phyloP scores from a whole-genome alignment of 2,329 filamentous ascomycete species.

The Sodiomyces alkalinus region DNA sequence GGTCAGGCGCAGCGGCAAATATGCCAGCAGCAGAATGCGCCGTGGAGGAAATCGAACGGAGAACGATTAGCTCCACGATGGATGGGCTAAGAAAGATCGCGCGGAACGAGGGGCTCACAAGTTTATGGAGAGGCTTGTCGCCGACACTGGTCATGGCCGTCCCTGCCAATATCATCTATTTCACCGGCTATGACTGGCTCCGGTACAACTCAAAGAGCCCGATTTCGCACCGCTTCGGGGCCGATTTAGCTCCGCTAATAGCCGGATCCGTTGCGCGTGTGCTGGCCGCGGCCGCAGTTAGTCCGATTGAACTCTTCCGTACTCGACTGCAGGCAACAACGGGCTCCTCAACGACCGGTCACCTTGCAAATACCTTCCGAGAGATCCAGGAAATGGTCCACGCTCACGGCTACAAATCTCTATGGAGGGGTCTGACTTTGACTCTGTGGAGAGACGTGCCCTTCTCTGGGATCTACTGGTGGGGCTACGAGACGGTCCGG shows the following conservation, averaged over 20 bases:
- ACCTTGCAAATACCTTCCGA: constrained; percentile 64
- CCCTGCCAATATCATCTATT: constrained; percentile 95
- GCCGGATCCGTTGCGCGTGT: constrained; percentile 68
- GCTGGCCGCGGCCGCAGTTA: constrained; percentile 67
- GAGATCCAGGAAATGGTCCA: constrained; percentile 69
- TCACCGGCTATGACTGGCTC: constrained; percentile 94
- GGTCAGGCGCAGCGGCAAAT: constrained; percentile 29
- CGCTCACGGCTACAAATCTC: constrained; percentile 57
- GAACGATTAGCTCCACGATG: constrained; percentile 76
- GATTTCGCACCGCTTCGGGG: constrained; percentile 44
- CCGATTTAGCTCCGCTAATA: constrained; percentile 63
- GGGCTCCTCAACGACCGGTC: constrained; percentile 41
- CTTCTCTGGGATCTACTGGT: constrained; percentile 96
- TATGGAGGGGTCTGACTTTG: constrained; percentile 82
- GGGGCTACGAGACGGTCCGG: constrained; percentile 81
- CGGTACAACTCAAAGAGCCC: constrained; percentile 61
- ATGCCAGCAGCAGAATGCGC: constrained; percentile 53
- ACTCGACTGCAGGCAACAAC: constrained; percentile 77
- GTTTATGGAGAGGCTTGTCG: constrained; percentile 86
- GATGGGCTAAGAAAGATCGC: constrained; percentile 92
- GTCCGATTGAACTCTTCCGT: constrained; percentile 85
- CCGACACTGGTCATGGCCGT: constrained; percentile 89
- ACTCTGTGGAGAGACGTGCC: constrained; percentile 96
- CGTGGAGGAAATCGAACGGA: constrained; percentile 71
- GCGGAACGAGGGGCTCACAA: constrained; percentile 72